Evolutionary conservation across 805 yeast species (phyloP), one percentile per base, ranked within the genome.

Genomic region (Yarrowia sp.): DNA sequence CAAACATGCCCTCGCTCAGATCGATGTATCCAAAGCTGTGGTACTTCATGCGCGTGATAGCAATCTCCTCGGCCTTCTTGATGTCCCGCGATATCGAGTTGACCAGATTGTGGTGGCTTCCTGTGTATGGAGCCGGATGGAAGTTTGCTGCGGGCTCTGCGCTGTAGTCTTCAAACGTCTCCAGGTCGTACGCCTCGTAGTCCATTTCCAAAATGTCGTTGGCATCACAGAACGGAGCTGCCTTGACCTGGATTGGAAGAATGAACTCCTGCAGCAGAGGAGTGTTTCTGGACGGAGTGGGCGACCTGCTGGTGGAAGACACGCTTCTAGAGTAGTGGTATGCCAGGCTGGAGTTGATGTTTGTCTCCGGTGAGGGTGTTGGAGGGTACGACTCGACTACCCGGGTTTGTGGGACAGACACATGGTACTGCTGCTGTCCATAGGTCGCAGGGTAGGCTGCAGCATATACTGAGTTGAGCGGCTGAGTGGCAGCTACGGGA

Each of bases 181-280:
- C 61, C 19, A 55, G 47, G 12, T 55, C 38, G 14, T 27, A 22
- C 4, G 33, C 46, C 12, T 38, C 47, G n/a, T 55, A 55, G 36
- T 38, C 47, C 33, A 55, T 38, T 29, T 55, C 61, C 38, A 55
- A 21, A 21, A 55, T 55, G 47, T 55, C 61, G 29, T 55, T 55
- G 9, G 35, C 29, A 21, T 55, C 61, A 21, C 61, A 55, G 10
- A 55, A 55, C 4, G 61, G 47, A 4, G 61, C 61, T 5, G 61
- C 38, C 10, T 13, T 14, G n/a, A 39, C 61, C 18, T 27, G 29
- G 22, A 55, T 39, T 2, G 61, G 61, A 21, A 55, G 21, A 27
- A 55, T 55, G 29, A 55, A 55, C 61, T 55, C 61, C 16, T 55
- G 61, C 5, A 55, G 27, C 1, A 55, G 38, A 6, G 61, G 61